Evolutionary conservation across 495 filamentous ascomycete species (phyloP).

Genomic region (Thozetella sp.): DNA sequence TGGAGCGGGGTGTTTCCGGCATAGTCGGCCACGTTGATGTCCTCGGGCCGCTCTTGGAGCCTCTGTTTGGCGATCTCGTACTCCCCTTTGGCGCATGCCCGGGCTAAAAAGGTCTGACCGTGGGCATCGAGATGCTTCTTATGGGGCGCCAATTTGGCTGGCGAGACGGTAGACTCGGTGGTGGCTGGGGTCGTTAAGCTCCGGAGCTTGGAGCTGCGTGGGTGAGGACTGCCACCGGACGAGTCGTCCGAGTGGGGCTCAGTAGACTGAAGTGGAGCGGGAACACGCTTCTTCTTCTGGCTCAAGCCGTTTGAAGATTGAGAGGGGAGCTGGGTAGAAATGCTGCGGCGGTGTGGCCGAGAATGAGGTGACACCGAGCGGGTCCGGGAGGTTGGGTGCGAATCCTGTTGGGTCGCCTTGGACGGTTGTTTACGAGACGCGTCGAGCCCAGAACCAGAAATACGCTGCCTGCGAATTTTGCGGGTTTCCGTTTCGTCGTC

Average conservation of each 20-base stretch:
- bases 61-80: conserved; percentile 68
- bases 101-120: conserved; percentile 81
- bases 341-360: conserved; percentile 61
- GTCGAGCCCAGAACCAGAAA: conserved; percentile 42
- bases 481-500: conserved; percentile 49
- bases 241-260: conserved; percentile 76
- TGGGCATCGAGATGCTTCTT: conserved; percentile 86
- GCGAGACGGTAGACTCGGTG: conserved; percentile 59
- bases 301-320: conserved; percentile 51
- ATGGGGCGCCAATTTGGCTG: conserved; percentile 66
- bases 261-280: conserved; percentile 59
- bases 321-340: conserved; percentile 61
- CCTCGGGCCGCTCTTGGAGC: conserved; percentile 75
- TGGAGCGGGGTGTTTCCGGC: conserved; percentile 94
- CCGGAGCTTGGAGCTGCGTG: conserved; percentile 65
- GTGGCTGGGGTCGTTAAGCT: conserved; percentile 61
- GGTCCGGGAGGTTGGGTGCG: conserved; percentile 40
- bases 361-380: conserved; percentile 67
- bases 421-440: conserved; percentile 29
- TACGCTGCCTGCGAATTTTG: conserved; percentile 47
- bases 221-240: conserved; percentile 71
- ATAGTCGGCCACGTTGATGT: conserved; percentile 88
- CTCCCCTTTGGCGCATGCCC: conserved; percentile 79
- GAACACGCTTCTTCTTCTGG: conserved; percentile 57
- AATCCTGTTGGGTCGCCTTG: conserved; percentile 31